These are phyloP conservation scores for Dentiscutata heterogama DNA, from an alignment of 371 early-diverging fungal species.

Conservation along the genomic window DNA sequence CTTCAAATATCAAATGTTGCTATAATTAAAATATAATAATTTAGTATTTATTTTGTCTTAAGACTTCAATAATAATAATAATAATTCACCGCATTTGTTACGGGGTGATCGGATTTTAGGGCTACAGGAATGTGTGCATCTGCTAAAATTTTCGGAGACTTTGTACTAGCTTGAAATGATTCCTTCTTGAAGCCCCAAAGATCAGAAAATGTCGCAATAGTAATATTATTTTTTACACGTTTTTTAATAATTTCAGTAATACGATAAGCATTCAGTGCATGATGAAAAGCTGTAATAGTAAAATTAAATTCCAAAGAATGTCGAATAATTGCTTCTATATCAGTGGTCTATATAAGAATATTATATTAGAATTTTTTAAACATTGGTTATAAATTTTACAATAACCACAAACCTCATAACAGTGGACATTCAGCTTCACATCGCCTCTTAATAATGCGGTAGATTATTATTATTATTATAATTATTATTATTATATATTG, in stretches of 20 bases:
- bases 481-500: background rate
- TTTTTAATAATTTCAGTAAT: conserved; percentile 70
- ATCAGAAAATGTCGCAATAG: conserved; percentile 78
- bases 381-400: background rate
- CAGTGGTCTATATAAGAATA: conserved; percentile 58
- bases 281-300: conserved; percentile 82
- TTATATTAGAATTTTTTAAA: background rate
- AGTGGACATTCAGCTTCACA: conserved; percentile 78
- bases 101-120: conserved; percentile 87
- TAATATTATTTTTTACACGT: conserved; percentile 70
- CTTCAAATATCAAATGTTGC: conserved; percentile 80
- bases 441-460: conserved; percentile 78
- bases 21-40: conserved; percentile 26
- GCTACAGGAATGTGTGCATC: conserved; percentile 82
- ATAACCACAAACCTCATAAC: conserved; percentile 61
- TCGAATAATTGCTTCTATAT: conserved; percentile 80
- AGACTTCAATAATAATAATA: background rate
- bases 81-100: conserved; percentile 70
- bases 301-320: conserved; percentile 81
- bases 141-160: conserved; percentile 71
- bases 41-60: background rate
- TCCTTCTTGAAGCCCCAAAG: conserved; percentile 82
- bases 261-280: conserved; percentile 83
- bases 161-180: conserved; percentile 75
- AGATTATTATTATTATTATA: conserved; percentile 46